Percentiles rank a stretch among this genome's conserved stretches.
Conservation (phyloP, 768 basidiomycete species). For the Kwoniella heveanensis region DNA sequence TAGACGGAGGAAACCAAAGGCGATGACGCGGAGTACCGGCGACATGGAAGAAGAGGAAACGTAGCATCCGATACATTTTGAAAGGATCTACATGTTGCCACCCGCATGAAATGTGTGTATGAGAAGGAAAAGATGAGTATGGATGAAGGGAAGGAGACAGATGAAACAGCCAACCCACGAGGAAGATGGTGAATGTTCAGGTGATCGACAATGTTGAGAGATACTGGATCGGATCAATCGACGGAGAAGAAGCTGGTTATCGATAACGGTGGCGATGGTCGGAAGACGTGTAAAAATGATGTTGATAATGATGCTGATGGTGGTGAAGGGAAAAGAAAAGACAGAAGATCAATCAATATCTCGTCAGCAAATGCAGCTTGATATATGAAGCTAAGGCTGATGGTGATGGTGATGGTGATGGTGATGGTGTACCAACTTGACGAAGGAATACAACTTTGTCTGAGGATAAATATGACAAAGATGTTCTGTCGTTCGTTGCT, state of each 20-base stretch:
- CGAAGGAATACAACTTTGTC: not conserved
- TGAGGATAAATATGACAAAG: not conserved
- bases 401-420: no score
- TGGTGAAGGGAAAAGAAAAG: not conserved
- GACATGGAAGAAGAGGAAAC: no score
- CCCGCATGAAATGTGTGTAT: not conserved
- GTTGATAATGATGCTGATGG: not conserved
- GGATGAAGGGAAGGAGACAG: not conserved
- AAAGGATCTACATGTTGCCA: not conserved
- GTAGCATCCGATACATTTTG: no score
- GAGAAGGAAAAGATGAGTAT: not conserved
- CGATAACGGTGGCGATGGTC: not conserved
- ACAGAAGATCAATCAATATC: no score
- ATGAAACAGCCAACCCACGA: not conserved
- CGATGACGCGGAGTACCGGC: no score
- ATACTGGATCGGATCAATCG: not conserved
- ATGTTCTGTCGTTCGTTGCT: not conserved
- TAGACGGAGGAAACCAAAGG: no score
- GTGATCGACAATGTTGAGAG: no score
- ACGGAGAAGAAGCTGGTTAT: not conserved
- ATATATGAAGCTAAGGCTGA: no score
- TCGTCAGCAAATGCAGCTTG: no score
- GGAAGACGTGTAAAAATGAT: no score
- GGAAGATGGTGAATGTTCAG: no score
- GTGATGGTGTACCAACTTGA: no score